A percentile compares a stretch with the other conserved stretches of the same genome.
Evolutionary conservation across 805 yeast genomes (phyloP).

Genomic region (Spathaspora girioi): DNA sequence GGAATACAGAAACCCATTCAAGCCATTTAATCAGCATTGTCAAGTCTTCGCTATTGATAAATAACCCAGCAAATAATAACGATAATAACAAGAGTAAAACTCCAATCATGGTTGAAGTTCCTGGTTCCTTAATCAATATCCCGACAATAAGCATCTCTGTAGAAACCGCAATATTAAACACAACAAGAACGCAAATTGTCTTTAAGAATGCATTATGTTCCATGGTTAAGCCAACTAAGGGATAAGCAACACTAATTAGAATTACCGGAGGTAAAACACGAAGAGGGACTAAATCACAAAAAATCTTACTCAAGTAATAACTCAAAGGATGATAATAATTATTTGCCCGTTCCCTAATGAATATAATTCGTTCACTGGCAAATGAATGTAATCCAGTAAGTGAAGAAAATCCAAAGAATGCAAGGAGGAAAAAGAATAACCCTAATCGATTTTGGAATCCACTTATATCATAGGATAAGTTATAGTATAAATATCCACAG

Average conservation of each 20-base stretch:
- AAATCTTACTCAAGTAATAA: conserved; percentile 78
- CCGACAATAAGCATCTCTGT: conserved; percentile 85
- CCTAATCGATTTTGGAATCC: conserved; percentile 97
- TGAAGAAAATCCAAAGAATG: conserved; percentile 92
- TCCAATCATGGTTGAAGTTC: conserved; percentile 87
- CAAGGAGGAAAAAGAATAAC: conserved; percentile 82
- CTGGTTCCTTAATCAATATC: conserved; percentile 80
- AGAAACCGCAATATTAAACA: conserved; percentile 85
- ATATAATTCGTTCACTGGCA: conserved; percentile 82
- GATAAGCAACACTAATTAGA: conserved; percentile 77
- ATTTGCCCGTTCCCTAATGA: conserved; percentile 89
- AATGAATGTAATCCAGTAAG: conserved; percentile 89
- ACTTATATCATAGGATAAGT: conserved; percentile 82
- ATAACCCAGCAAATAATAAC: conserved; percentile 87
- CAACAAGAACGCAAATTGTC: conserved; percentile 63
- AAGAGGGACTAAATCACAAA: conserved; percentile 90
- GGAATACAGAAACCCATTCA: conserved; percentile 86
- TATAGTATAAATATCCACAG: conserved; percentile 82
- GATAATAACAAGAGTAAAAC: conserved; percentile 82
- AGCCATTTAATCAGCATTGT: conserved; percentile 59
- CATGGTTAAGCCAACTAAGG: conserved; percentile 83
- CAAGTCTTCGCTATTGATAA: conserved; percentile 72
- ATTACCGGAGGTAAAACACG: conserved; percentile 90
- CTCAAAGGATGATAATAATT: conserved; percentile 88
- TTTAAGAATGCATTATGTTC: conserved; percentile 70